A percentile compares a stretch with the other conserved stretches of the same genome.
phyloP scores from a whole-genome alignment of 2,329 filamentous ascomycete species.

The Penicillium hesseltinei region DNA sequence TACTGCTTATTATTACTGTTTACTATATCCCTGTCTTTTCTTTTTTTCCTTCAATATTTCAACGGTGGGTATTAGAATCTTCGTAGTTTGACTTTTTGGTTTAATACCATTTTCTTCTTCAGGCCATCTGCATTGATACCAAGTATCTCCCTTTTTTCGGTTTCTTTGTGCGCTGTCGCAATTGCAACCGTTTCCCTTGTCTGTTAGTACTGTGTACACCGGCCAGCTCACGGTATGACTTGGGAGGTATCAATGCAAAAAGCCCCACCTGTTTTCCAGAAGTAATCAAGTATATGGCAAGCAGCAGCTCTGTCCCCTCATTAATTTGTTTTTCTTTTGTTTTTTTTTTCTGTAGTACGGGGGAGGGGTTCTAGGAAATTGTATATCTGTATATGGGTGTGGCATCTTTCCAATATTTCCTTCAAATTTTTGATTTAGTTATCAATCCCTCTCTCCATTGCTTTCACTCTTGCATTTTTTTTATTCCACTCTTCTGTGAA shows the following conservation, averaged over 20 bases:
- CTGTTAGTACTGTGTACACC: slow-evolving; percentile 5
- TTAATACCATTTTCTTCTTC: slow-evolving; percentile 9
- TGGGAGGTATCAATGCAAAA: slow-evolving; percentile 15
- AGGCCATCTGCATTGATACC: slow-evolving; percentile 15
- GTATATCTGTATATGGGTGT: slow-evolving; percentile 16
- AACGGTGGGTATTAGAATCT: slow-evolving; percentile 8
- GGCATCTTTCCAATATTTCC: slow-evolving; percentile 11
- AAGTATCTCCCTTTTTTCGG: not conserved
- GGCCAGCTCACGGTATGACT: slow-evolving; percentile 18
- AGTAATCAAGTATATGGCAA: slow-evolving; percentile 20
- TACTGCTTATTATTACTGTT: not conserved
- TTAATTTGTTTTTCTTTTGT: slow-evolving; percentile 8
- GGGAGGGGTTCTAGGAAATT: slow-evolving; percentile 11
- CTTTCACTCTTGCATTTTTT: not conserved
- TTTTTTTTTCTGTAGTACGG: slow-evolving; percentile 18
- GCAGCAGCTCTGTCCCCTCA: slow-evolving; percentile 13
- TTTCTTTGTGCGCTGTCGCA: slow-evolving; percentile 17
- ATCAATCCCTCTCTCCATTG: not conserved
- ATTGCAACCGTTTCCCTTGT: slow-evolving; percentile 13
- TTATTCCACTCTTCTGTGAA: not conserved
- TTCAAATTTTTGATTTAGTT: not conserved
- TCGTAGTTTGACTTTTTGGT: not conserved
- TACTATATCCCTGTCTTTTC: not conserved
- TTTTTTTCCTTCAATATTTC: not conserved
- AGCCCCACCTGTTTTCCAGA: slow-evolving; percentile 32